phyloP scores from a whole-genome alignment of 306 rosid genomes.

The Canavalia ensiformis region DNA sequence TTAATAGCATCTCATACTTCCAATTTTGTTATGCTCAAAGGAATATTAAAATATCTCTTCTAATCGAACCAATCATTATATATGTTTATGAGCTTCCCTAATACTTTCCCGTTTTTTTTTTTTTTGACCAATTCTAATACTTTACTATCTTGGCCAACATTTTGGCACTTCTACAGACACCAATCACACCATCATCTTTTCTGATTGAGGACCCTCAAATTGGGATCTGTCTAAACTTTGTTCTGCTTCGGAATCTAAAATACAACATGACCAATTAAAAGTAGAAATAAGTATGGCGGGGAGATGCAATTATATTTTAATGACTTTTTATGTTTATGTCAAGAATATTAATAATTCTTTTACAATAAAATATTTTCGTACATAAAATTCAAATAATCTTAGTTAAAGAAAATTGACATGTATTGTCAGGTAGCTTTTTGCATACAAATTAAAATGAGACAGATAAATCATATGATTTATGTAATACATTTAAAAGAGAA shows the following conservation, averaged over 20 bases:
- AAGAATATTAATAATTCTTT: too few species aligned
- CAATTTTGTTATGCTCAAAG: slow-evolving; percentile 14
- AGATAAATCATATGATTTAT: too few species aligned
- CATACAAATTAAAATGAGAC: too few species aligned
- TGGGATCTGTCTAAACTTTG: neutral
- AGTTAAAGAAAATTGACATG: too few species aligned
- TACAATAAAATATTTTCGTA: too few species aligned
- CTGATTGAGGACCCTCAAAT: neutral
- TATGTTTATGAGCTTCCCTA: neutral
- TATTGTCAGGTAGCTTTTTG: too few species aligned
- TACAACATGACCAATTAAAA: neutral
- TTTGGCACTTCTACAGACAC: slow-evolving; percentile 8
- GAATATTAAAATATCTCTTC: neutral
- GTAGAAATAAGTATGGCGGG: neutral
- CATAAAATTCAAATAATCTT: too few species aligned
- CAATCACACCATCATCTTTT: neutral
- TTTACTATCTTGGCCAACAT: neutral
- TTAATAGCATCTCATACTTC: neutral
- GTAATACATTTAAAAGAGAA: too few species aligned
- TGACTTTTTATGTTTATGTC: too few species aligned
- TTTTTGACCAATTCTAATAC: neutral
- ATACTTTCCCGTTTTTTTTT: neutral
- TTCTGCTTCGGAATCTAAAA: neutral
- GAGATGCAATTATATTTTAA: neutral
- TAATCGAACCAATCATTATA: neutral